Conservation (phyloP, 345 rosid genomes). For the Toxicodendron radicans region DNA sequence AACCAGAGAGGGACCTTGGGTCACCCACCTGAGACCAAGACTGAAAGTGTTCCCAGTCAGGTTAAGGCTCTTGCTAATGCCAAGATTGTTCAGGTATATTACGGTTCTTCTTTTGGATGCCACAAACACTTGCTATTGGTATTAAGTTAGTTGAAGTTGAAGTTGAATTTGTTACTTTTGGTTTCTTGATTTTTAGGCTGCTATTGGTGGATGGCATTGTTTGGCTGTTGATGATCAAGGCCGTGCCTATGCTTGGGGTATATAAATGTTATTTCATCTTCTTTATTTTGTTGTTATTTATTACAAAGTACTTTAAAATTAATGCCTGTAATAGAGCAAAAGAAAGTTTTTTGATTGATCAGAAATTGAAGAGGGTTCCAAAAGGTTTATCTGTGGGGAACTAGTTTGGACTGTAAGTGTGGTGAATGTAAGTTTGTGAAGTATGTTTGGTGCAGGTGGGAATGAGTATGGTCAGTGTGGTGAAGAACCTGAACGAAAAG, state of each 20-base stretch:
- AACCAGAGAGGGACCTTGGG: conserved; percentile 99
- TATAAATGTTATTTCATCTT: conserved; percentile 4
- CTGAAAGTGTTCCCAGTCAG: conserved; percentile 82
- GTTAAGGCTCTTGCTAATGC: conserved; percentile 70
- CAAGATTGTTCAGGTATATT: conserved; percentile 82
- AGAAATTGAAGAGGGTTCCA: background rate
- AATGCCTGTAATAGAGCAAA: background rate
- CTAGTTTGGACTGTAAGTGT: background rate
- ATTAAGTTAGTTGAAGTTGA: conserved; percentile 3
- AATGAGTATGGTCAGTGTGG: conserved; percentile 99
- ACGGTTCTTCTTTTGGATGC: background rate
- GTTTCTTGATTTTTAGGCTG: conserved; percentile 58
- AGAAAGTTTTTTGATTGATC: background rate
- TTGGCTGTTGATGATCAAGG: conserved; percentile 99
- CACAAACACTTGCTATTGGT: background rate
- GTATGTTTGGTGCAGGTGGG: conserved; percentile 58
- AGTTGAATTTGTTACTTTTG: conserved; percentile 7
- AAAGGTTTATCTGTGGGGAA: background rate
- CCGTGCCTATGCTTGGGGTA: conserved; percentile 97
- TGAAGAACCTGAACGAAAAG: conserved; percentile 90
- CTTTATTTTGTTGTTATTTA: background rate
- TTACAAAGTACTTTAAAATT: background rate
- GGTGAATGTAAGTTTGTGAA: conserved; percentile 14
- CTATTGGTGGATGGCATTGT: conserved; percentile 99
- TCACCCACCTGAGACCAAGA: conserved; percentile 87